phyloP scores from a whole-genome alignment of 192 early-diverging fungal genomes.

The Coemansia sp. region DNA sequence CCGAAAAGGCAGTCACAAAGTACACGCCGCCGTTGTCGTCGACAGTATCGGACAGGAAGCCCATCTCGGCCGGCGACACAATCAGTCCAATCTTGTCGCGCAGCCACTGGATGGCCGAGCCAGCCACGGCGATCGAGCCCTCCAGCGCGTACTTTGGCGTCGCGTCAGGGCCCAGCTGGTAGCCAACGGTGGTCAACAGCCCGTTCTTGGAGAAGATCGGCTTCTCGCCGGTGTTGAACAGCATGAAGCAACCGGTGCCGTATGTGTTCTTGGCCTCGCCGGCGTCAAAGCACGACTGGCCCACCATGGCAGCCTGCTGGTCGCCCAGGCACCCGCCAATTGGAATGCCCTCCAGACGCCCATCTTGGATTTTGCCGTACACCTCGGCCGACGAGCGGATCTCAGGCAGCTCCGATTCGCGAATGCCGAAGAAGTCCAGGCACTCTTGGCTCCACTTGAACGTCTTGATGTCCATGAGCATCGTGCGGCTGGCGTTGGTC shows the following conservation, averaged over 20 bases:
- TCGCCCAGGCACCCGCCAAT: slow-evolving; percentile 91
- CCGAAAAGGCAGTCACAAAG: slow-evolving; percentile 93
- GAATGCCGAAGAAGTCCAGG: slow-evolving; percentile 76
- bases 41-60: slow-evolving; percentile 64
- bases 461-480: slow-evolving; percentile 87
- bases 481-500: slow-evolving; percentile 91
- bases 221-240: slow-evolving; percentile 84
- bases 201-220: slow-evolving; percentile 79
- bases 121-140: slow-evolving; percentile 88
- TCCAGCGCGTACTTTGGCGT: slow-evolving; percentile 82
- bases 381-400: slow-evolving; percentile 79
- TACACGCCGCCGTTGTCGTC: slow-evolving; percentile 84
- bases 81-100: slow-evolving; percentile 86
- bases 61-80: slow-evolving; percentile 69
- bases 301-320: slow-evolving; percentile 92
- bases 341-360: slow-evolving; percentile 67
- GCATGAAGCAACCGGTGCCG: slow-evolving; percentile 95
- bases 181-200: slow-evolving; percentile 86
- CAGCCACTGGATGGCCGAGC: slow-evolving; percentile 88
- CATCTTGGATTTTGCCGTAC: slow-evolving; percentile 65
- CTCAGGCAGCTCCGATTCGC: slow-evolving; percentile 64
- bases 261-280: slow-evolving; percentile 96
- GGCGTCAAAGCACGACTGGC: slow-evolving; percentile 85
- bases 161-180: slow-evolving; percentile 74
- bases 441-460: slow-evolving; percentile 78